Conservation (phyloP, 352 stramenopile species). For the Globisporangium barbulae region DNA sequence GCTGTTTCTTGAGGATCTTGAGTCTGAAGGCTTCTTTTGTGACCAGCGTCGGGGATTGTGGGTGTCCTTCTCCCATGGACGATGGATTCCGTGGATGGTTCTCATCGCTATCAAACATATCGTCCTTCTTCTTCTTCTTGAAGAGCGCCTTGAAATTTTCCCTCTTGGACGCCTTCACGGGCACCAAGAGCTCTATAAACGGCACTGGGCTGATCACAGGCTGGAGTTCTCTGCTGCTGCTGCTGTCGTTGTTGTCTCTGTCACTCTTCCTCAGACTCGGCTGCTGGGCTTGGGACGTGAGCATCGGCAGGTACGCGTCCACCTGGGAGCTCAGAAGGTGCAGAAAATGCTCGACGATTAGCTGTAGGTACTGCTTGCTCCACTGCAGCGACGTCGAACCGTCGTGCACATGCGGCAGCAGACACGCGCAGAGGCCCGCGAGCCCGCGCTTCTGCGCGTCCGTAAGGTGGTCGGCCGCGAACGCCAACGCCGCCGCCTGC, state of each 20-base stretch:
- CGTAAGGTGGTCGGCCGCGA: constrained; percentile 35
- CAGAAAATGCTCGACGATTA: constrained; percentile 65
- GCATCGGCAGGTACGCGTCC: constrained; percentile 71
- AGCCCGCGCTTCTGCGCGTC: constrained; percentile 65
- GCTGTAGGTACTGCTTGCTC: constrained; percentile 59
- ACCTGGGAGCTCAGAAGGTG: constrained; percentile 44
- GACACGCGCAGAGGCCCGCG: constrained; percentile 59
- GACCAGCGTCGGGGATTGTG: constrained; percentile 15
- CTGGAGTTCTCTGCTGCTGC: background rate
- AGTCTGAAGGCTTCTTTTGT: constrained; percentile 44
- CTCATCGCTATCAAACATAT: constrained; percentile 11
- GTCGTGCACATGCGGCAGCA: constrained; percentile 64
- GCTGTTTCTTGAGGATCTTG: constrained; percentile 55
- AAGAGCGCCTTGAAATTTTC: constrained; percentile 28
- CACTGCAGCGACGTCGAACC: constrained; percentile 50
- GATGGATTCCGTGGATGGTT: constrained; percentile 6
- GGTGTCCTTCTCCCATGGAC: background rate
- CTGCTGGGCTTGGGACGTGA: constrained; percentile 32
- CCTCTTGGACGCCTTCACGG: constrained; percentile 21
- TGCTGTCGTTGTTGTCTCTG: background rate
- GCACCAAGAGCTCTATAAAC: constrained; percentile 57
- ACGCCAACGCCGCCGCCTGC: constrained; percentile 5
- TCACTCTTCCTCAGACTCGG: constrained; percentile 16
- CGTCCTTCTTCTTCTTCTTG: constrained; percentile 30
- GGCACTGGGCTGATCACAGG: constrained; percentile 47